Base-by-base conservation (phyloP, 441 rosid species). In the Cnidoscolus chayamansa region DNA sequence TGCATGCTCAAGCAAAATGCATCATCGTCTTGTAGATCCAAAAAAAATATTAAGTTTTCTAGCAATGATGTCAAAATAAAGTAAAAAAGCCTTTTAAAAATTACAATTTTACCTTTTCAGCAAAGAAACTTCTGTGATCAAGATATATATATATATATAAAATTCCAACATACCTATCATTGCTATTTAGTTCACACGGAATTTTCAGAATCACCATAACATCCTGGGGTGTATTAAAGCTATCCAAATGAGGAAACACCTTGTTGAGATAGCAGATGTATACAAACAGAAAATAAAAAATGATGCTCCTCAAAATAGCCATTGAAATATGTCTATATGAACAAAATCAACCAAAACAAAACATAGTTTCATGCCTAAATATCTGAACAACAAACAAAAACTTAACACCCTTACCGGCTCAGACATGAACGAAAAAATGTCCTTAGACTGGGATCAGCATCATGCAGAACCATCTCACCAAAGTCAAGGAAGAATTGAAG, bases 401-500 rank as follows among this genome's bases (percentile, higher is more conserved):
- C 53, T 54, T 6, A 12, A 12, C 12, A 70, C 74, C 73, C 65
- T 74, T 80, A 95, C 99, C 98, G 89, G 88, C 98, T 91, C 87
- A 95, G 88, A 84, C 97, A 93, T 1, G 89, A 88, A 47, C 93
- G 94, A 72, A 91, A 91, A 81, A 90, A 95, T 7, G 86, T 79
- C 76, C 86, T 81, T 51, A 95, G 78, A 79, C 89, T 91, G 16
- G 96, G 92, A 82, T 95, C 97, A 80, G 98, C 92, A 84, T 95
- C 98, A 75, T 91, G 98, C 35, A 95, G 82, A 77, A 90, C 97
- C 71, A 85, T 68, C 63, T 95, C 99, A n/a, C 99, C 98, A 53
- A 88, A 92, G 80, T 87, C 97, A 65, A 94, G 92, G 80, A 81
- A 92, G 84, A 90, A 89, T 69, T 87, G 97, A 79, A 94, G 90